phyloP scores from a whole-genome alignment of 441 rosid species.

The Omphalea diandra region DNA sequence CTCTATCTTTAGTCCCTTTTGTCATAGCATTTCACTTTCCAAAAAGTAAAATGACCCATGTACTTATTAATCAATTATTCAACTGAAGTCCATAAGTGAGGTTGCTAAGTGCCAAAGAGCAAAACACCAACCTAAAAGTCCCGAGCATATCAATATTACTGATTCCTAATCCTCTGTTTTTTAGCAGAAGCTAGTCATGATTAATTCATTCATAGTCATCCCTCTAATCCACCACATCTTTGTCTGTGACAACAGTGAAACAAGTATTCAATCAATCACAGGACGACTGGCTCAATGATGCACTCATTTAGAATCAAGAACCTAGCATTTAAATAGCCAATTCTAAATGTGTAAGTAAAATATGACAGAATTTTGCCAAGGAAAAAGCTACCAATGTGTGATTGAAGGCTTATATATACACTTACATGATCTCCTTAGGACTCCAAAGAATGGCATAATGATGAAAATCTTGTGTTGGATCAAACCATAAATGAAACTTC shows the following conservation, averaged over 20 bases:
- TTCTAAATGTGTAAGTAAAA: no score
- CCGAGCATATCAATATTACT: neutral
- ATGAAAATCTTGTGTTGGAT: constrained; percentile 76
- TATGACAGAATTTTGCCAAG: neutral
- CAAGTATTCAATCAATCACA: neutral
- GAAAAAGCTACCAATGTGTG: neutral
- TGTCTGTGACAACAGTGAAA: no score
- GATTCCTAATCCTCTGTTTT: neutral
- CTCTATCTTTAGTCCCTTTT: neutral
- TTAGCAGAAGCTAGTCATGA: neutral
- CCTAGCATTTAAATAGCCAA: no score
- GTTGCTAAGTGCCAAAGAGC: constrained; percentile 1
- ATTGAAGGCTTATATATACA: neutral
- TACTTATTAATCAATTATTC: neutral
- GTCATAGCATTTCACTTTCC: neutral
- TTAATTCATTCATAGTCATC: neutral
- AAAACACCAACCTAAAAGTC: neutral
- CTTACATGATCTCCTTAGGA: constrained; percentile 91
- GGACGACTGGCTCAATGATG: no score
- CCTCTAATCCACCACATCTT: neutral
- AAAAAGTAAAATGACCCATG: neutral
- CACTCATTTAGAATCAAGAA: neutral
- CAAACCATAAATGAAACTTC: constrained; percentile 94
- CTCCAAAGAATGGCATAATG: constrained; percentile 90
- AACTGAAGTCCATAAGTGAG: neutral